Evolutionary conservation across 371 early-diverging fungal genomes (phyloP).

Genomic region (Aphelidium insulamus): DNA sequence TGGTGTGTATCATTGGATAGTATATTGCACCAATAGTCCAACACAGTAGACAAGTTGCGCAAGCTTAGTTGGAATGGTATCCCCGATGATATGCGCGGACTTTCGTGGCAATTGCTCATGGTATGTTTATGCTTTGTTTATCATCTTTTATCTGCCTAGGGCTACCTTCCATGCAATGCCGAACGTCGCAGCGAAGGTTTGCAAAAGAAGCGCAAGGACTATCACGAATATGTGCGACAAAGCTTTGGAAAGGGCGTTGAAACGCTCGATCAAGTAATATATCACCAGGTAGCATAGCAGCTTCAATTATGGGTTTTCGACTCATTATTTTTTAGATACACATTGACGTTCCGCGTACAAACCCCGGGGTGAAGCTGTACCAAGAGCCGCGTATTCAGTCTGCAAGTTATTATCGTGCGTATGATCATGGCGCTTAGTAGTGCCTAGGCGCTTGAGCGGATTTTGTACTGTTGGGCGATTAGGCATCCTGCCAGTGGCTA

Average conservation of each 20-base stretch:
- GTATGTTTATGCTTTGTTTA: conserved; percentile 14
- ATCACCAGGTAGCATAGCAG: conserved; percentile 46
- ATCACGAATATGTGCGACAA: conserved; percentile 51
- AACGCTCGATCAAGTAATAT: conserved; percentile 55
- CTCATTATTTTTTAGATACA: conserved; percentile 24
- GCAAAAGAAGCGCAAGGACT: conserved; percentile 70
- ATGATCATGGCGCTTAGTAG: neutral
- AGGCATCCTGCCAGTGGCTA: conserved; percentile 96
- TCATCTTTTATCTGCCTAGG: conserved; percentile 11
- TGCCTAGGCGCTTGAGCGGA: conserved; percentile 41
- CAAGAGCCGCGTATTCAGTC: conserved; percentile 54
- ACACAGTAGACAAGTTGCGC: conserved; percentile 25
- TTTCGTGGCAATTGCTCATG: conserved; percentile 76
- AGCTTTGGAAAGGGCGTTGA: conserved; percentile 54
- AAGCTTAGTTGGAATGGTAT: conserved; percentile 79
- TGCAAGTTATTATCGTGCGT: conserved; percentile 14
- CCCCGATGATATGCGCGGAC: conserved; percentile 53
- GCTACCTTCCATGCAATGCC: conserved; percentile 67
- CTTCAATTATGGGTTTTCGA: neutral
- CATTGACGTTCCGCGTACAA: conserved; percentile 86
- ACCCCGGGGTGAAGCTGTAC: conserved; percentile 57
- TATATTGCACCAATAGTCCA: conserved; percentile 1
- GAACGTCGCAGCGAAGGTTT: conserved; percentile 54
- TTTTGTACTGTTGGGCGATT: conserved; percentile 90
- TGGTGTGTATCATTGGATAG: neutral